Evolutionary conservation across 306 rosid species (phyloP).

Genomic region (Ormosia emarginata): DNA sequence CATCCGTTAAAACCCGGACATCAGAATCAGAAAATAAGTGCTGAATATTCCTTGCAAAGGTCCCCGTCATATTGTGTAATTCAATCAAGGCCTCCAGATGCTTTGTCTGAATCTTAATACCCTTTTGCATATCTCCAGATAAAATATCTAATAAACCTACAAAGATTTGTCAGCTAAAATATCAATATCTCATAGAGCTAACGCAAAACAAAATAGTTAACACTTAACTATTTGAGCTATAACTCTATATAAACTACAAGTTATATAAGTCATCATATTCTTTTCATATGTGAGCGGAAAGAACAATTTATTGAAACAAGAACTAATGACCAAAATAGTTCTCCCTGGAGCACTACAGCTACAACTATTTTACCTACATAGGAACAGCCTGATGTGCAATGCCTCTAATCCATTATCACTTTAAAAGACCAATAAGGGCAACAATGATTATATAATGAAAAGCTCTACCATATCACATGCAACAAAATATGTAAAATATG

Average conservation of each 20-base stretch:
- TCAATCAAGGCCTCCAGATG: slow-evolving; percentile 91
- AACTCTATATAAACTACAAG: neutral
- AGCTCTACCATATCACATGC: neutral
- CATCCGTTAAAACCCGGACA: slow-evolving; percentile 64
- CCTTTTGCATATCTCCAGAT: slow-evolving; percentile 97
- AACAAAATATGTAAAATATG: neutral
- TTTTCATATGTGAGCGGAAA: neutral
- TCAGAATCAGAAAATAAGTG: slow-evolving; percentile 90
- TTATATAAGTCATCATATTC: neutral
- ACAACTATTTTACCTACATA: slow-evolving; percentile 1
- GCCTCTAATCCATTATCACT: neutral
- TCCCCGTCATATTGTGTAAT: slow-evolving; percentile 85
- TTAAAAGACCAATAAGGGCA: neutral
- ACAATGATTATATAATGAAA: neutral
- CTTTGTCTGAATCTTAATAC: slow-evolving; percentile 85
- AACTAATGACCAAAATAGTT: slow-evolving; percentile 8
- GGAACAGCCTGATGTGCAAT: neutral
- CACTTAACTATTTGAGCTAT: neutral
- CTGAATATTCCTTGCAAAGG: slow-evolving; percentile 93
- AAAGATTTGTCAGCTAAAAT: slow-evolving; percentile 24
- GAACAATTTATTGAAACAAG: slow-evolving; percentile 4
- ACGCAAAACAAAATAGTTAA: neutral
- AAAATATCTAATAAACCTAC: slow-evolving; percentile 83
- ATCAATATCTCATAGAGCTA: slow-evolving; percentile 4
- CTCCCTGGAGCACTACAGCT: slow-evolving; percentile 4